Conservation (phyloP, 1,139 yeast species). For the Diutina catenulata region DNA sequence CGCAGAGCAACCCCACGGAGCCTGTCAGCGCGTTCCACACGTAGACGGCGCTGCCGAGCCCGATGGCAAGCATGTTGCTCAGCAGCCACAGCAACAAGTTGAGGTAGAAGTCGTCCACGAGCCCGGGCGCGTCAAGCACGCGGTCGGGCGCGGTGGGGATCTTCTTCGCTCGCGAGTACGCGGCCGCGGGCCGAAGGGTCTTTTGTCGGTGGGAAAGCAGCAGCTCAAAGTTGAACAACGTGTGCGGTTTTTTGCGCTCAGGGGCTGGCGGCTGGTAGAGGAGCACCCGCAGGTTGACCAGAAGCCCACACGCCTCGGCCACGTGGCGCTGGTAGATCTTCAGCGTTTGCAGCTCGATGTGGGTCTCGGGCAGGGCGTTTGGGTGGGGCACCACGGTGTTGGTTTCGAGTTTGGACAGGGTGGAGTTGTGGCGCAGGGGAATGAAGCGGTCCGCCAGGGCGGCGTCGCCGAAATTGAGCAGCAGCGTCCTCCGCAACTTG, state of each 20-base stretch:
- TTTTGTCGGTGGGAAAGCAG: slow-evolving; percentile 10
- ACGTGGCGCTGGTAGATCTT: slow-evolving; percentile 73
- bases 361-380: slow-evolving; percentile 38
- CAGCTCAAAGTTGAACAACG: slow-evolving; percentile 23
- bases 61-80: slow-evolving; percentile 78
- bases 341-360: slow-evolving; percentile 59
- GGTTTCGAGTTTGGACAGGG: slow-evolving; percentile 25
- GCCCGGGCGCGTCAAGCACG: slow-evolving; percentile 93
- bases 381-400: slow-evolving; percentile 25
- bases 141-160: slow-evolving; percentile 86
- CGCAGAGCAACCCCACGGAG: slow-evolving; percentile 59
- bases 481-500: slow-evolving; percentile 10
- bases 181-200: slow-evolving; percentile 36
- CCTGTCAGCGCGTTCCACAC: slow-evolving; percentile 92
- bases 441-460: slow-evolving; percentile 28
- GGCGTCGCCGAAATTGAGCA: slow-evolving; percentile 9
- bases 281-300: slow-evolving; percentile 71
- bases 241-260: slow-evolving; percentile 46
- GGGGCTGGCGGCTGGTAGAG: slow-evolving; percentile 88
- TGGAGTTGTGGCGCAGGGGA: slow-evolving; percentile 33
- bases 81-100: slow-evolving; percentile 84
- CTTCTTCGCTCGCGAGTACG: slow-evolving; percentile 49
- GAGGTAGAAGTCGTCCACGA: slow-evolving; percentile 84
- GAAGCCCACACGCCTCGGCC: slow-evolving; percentile 90
- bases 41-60: slow-evolving; percentile 73